A percentile compares a stretch with the other conserved stretches of the same genome.
Evolutionary conservation across 2,329 filamentous ascomycete species (phyloP).

Genomic region (Verticillium alfalfae): DNA sequence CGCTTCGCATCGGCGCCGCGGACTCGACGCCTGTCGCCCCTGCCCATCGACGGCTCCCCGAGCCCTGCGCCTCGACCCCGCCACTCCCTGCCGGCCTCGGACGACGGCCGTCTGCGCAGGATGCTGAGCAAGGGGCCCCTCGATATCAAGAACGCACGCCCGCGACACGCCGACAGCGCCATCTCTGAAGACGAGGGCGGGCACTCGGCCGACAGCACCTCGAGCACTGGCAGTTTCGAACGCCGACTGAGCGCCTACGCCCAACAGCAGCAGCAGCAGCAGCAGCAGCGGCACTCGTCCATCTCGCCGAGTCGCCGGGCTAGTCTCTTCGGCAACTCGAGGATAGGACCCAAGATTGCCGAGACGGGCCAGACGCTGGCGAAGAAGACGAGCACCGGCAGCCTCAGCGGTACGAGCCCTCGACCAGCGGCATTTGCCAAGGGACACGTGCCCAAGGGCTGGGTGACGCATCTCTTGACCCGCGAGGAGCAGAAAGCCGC

Average conservation of each 20-base stretch:
- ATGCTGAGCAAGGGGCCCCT: constrained; percentile 21
- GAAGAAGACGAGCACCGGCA: constrained; percentile 21
- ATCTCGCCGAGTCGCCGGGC: constrained; percentile 14
- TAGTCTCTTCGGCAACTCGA: constrained; percentile 28
- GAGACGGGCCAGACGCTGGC: constrained; percentile 25
- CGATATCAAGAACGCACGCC: constrained; percentile 18
- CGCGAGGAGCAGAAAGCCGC: constrained; percentile 6
- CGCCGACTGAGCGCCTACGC: constrained; percentile 6
- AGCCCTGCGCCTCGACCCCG: constrained; percentile 45
- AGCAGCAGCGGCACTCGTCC: constrained; percentile 5
- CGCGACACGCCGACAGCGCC: constrained; percentile 13
- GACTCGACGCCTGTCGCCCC: constrained; percentile 15
- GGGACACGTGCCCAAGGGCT: constrained; percentile 11
- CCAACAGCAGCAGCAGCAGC: constrained; percentile 1
- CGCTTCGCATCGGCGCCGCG: constrained; percentile 17
- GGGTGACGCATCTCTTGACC: constrained; percentile 14
- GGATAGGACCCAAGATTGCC: constrained; percentile 14
- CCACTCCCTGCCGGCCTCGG: constrained; percentile 25
- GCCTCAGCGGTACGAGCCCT: constrained; percentile 6
- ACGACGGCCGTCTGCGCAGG: constrained; percentile 22
- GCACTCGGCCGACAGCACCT: constrained; percentile 6
- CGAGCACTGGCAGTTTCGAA: constrained; percentile 10
- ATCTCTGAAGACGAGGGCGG: constrained; percentile 16
- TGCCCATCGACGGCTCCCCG: constrained; percentile 37
- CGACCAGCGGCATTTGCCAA: constrained; percentile 10